Conservation (phyloP, 148 eudicot species). For the Camellia sinensis region DNA sequence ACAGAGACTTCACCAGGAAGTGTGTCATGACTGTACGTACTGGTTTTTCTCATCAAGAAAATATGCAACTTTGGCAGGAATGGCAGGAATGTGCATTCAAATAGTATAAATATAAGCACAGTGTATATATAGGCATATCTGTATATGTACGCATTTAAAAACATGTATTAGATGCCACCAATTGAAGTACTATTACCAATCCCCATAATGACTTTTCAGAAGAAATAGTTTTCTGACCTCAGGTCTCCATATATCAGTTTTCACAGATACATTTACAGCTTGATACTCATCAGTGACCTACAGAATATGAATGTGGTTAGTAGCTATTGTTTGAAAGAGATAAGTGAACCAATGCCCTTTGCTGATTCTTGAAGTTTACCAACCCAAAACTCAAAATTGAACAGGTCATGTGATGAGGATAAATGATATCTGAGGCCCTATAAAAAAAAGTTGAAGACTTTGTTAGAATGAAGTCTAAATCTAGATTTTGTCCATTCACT, state of each 20-base stretch:
- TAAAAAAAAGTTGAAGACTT: not conserved
- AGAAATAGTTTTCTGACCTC: constrained; percentile 45
- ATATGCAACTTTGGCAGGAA: not conserved
- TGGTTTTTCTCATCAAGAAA: not conserved
- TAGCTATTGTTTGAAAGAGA: not conserved
- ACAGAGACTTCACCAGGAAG: constrained; percentile 13
- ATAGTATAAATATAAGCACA: not conserved
- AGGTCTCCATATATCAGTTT: constrained; percentile 48
- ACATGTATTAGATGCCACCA: constrained; percentile 3
- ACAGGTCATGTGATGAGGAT: constrained; percentile 75
- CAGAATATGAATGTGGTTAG: constrained; percentile 13
- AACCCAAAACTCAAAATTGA: constrained; percentile 88
- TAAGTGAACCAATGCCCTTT: constrained; percentile 10
- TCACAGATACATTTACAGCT: constrained; percentile 78
- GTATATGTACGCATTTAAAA: not conserved
- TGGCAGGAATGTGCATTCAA: not conserved
- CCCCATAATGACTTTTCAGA: not conserved
- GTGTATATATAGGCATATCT: not conserved
- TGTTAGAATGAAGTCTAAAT: constrained; percentile 4
- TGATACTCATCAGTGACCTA: constrained; percentile 80
- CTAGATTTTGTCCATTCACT: not conserved
- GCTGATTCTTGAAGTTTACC: constrained; percentile 34
- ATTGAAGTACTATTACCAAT: not conserved
- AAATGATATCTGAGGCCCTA: constrained; percentile 85
- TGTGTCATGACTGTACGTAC: not conserved